Evolutionary conservation across 208 protist genomes (phyloP), one percentile per base, ranked within the genome.

Genomic region (Spongospora subterranea): DNA sequence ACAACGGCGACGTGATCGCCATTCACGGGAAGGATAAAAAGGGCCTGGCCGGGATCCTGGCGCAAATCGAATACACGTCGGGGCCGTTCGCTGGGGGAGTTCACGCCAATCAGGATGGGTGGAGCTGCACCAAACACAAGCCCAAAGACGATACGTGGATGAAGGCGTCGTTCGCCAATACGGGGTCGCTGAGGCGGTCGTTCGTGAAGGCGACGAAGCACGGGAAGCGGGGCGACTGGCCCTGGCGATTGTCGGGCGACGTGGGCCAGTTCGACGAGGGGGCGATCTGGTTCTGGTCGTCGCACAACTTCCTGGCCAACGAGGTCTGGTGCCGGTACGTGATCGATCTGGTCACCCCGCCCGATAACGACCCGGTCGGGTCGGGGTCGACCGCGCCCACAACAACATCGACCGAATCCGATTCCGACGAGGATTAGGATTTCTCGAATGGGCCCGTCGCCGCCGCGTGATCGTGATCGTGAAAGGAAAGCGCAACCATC

Each of bases 111-210:
- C 6, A 35, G 13, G 17, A 82, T 20, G 71, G 71, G 6, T 82
- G 71, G 71, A 82, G 6, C 71, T 82, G 71, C n/a, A 82, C 17
- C 71, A 45, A n/a, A 43, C 71, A 82, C 71, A 82, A 43, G n/a
- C 71, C 71, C 17, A 6, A 82, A 43, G 71, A 82, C 71, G 71
- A 82, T 13, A 20, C n/a, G 11, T 82, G 71, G 71, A 82, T 45
- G 71, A 82, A 45, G 71, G 13, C 17, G 17, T 6, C 6, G 6
- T 82, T 82, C 71, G 35, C 71, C 13, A 82, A 82, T n/a, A n/a
- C n/a, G n/a, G n/a, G n/a, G n/a, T n/a, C n/a, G n/a, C n/a, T n/a
- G 71, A 6, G n/a, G 13, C 71, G 71, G n/a, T n/a, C 17, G 13
- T 43, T 82, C 35, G 17, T 45, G 40, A 35, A 35, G 6, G 71